A percentile compares a stretch with the other conserved stretches of the same genome.
phyloP scores from a whole-genome alignment of 257 asterid species.

The Solanum habrochaites region DNA sequence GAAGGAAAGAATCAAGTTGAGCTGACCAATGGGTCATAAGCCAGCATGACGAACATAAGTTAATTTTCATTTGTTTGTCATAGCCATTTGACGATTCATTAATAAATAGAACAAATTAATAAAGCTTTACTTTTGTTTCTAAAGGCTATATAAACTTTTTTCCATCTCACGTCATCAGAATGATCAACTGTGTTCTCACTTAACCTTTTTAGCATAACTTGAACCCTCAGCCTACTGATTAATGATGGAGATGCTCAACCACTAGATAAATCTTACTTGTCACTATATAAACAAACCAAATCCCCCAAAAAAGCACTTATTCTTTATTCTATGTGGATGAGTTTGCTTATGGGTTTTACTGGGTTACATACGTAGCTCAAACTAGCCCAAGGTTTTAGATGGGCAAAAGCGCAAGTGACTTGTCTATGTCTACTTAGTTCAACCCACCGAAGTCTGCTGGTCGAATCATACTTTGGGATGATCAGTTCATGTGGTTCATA shows the following conservation, averaged over 20 bases:
- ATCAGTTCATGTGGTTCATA: not conserved
- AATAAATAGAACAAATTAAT: not conserved
- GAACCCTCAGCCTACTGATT: not conserved
- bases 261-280: not conserved
- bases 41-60: not conserved
- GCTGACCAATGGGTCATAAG: not conserved
- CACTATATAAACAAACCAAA: not conserved
- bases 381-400: not conserved
- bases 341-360: not conserved
- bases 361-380: not conserved
- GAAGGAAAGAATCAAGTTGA: not conserved
- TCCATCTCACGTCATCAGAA: not conserved
- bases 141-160: not conserved
- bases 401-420: not conserved
- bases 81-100: not conserved
- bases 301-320: not conserved
- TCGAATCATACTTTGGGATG: not conserved
- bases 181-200: not conserved
- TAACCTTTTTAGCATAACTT: not conserved
- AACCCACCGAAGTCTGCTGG: not conserved
- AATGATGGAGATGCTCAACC: not conserved
- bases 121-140: not conserved
- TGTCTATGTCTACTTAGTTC: not conserved
- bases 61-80: not conserved
- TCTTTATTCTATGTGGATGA: not conserved